Percentiles rank a stretch among this genome's conserved stretches.
Conservation (phyloP, 139 green algal species). For the Micromonas pusilla region DNA sequence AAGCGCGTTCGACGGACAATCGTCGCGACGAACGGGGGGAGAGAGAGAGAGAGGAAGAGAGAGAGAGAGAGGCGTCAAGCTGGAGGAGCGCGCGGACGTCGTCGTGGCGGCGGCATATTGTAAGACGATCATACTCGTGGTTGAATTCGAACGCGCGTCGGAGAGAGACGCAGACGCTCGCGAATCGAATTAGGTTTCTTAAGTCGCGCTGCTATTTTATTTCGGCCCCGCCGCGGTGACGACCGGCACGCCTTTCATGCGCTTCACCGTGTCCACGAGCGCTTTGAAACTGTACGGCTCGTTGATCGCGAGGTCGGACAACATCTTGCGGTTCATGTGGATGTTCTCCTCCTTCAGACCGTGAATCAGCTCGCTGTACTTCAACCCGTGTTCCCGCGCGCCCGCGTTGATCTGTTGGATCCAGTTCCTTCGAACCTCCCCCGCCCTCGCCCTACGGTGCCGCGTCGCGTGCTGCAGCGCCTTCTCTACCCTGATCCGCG, state of each 20-base stretch:
- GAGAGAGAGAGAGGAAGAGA: too few species aligned
- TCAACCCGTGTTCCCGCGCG: conserved; percentile 74
- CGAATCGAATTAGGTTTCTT: too few species aligned
- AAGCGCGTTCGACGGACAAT: too few species aligned
- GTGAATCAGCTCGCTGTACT: conserved; percentile 80
- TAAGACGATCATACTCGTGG: too few species aligned
- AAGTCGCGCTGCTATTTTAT: neutral
- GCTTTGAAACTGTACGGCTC: conserved; percentile 92
- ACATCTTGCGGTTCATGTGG: conserved; percentile 84
- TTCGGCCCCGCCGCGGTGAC: neutral
- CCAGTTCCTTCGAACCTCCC: conserved; percentile 79
- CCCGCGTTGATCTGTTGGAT: conserved; percentile 86
- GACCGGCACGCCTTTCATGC: conserved; percentile 55
- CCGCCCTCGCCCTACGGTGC: conserved; percentile 81
- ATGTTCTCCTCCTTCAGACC: conserved; percentile 81
- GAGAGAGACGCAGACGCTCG: too few species aligned
- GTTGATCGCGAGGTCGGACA: conserved; percentile 82
- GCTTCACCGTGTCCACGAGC: conserved; percentile 77
- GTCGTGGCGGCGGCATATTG: too few species aligned
- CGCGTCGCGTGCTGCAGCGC: conserved; percentile 83
- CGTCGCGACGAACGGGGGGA: too few species aligned
- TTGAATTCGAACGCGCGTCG: too few species aligned
- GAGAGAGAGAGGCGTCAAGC: too few species aligned
- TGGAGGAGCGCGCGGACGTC: too few species aligned
- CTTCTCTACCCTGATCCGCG: conserved; percentile 79